Base-by-base conservation (phyloP, 73 alveolate genomes). In the Paramecium caudatum region DNA sequence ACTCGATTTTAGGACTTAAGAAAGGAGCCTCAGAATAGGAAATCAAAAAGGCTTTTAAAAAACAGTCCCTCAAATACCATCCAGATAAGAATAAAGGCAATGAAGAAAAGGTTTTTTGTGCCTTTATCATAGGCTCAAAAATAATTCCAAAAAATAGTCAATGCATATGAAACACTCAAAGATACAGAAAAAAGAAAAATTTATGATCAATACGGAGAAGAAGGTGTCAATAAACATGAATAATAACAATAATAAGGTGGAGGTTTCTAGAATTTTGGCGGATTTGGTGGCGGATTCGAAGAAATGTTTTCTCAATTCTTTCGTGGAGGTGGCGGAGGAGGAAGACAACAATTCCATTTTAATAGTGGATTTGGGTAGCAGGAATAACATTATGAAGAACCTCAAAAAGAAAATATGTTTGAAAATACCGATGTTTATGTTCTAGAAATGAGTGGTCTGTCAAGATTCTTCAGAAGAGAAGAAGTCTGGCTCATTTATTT, bases 401-500 rank as follows among this genome's bases (percentile, higher is more conserved):
- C 95, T 94, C 93, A 49, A 95, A 94, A 27, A 96, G 94, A 55
- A 91, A 94, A 63, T 91, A 91, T 90, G 70, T 91, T 90, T 95
- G 93, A 81, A 96, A 93, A 91, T 90, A 95, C 95, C 15, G 99
- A 97, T 92, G 99, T 98, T 82, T 81, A 93, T 85, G 85, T 86
- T 39, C 82, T 98, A 43, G 95, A 97, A 78, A 85, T 98, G 96
- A 93, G 96, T 25, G 62, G 87, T 88, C 82, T 98, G 68, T 95
- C 98, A 48, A 88, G 94, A 80, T 95, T 98, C 78, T 98, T 92
- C 69, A 61, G 98, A 47, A 91, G 99, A 90, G 94, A 97, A 86
- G 98, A 95, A 84, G 95, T 95, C 13, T 98, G 99, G 99, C 94
- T 98, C 80, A 93, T 98, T 43, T 92, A 94, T 46, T 98, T 97